Evolutionary conservation across 192 early-diverging fungal species (phyloP).

Genomic region (Spinellus fusiger): DNA sequence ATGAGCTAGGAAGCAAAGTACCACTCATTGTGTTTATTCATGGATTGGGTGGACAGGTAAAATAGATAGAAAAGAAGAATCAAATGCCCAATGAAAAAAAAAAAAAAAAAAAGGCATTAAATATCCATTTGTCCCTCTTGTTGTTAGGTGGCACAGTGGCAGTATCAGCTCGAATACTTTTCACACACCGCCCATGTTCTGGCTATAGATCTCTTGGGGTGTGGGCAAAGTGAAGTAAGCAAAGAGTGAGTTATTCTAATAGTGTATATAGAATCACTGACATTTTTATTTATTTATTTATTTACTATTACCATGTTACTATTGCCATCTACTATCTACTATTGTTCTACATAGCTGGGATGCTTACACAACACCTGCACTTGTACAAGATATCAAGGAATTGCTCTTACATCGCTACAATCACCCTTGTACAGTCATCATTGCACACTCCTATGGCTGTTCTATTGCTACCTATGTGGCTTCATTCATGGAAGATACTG

Average conservation of each 20-base stretch:
- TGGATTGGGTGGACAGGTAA: conserved; percentile 55
- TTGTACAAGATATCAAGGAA: conserved; percentile 38
- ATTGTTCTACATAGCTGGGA: conserved; percentile 28
- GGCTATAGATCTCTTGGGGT: conserved; percentile 49
- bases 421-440: conserved; percentile 40
- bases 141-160: conserved; percentile 45
- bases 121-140: conserved; percentile 5
- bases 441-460: conserved; percentile 55
- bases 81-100: not conserved
- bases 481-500: conserved; percentile 14
- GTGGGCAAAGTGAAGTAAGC: conserved; percentile 47
- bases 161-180: conserved; percentile 51
- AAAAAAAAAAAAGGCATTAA: not conserved
- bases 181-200: conserved; percentile 43
- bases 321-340: not conserved
- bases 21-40: conserved; percentile 54
- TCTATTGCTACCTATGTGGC: conserved; percentile 40
- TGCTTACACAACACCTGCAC: conserved; percentile 40
- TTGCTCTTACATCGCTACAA: conserved; percentile 40
- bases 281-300: not conserved
- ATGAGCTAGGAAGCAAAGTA: conserved; percentile 45
- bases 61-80: not conserved
- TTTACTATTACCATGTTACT: not conserved
- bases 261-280: not conserved
- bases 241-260: conserved; percentile 27